Conservation (phyloP, 805 yeast genomes). For the Yamadazyma sp. region DNA sequence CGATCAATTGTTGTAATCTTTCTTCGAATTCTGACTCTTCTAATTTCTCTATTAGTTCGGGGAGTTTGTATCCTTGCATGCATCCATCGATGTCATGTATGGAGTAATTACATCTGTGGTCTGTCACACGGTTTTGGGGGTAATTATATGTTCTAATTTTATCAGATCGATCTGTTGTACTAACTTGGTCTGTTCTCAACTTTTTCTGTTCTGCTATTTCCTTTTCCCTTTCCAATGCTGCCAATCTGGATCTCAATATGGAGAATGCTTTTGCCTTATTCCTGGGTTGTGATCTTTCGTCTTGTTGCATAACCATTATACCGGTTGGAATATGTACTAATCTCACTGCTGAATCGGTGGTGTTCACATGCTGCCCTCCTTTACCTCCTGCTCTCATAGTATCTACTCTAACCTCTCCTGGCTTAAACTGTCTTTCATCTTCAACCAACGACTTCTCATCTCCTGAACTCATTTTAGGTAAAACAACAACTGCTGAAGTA, state of each 20-base stretch:
- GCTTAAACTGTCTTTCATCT: constrained; percentile 70
- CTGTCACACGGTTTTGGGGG: constrained; percentile 90
- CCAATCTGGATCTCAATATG: constrained; percentile 77
- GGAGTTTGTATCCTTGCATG: constrained; percentile 34
- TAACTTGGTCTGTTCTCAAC: constrained; percentile 77
- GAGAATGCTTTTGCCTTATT: constrained; percentile 91
- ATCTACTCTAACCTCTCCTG: constrained; percentile 88
- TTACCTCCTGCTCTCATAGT: constrained; percentile 98
- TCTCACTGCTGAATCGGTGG: constrained; percentile 95
- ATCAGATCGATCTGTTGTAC: constrained; percentile 86
- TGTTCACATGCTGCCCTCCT: constrained; percentile 98
- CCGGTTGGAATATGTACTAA: constrained; percentile 91
- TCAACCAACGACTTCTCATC: constrained; percentile 42
- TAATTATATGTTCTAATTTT: constrained; percentile 91
- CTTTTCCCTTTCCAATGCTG: constrained; percentile 70
- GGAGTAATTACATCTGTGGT: constrained; percentile 83
- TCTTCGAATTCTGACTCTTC: constrained; percentile 38
- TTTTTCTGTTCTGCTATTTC: constrained; percentile 62
- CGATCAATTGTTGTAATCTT: constrained; percentile 13
- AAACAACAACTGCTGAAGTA: constrained; percentile 90
- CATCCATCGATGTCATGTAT: constrained; percentile 62
- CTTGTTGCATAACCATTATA: constrained; percentile 84
- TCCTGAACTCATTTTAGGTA: constrained; percentile 74
- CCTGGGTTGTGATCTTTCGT: constrained; percentile 90
- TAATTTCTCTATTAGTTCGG: constrained; percentile 34